A percentile compares a stretch with the other conserved stretches of the same genome.
These are phyloP conservation scores for Singerocomus inundabilis DNA, from an alignment of 1,284 basidiomycete genomes.

Conservation along the genomic window DNA sequence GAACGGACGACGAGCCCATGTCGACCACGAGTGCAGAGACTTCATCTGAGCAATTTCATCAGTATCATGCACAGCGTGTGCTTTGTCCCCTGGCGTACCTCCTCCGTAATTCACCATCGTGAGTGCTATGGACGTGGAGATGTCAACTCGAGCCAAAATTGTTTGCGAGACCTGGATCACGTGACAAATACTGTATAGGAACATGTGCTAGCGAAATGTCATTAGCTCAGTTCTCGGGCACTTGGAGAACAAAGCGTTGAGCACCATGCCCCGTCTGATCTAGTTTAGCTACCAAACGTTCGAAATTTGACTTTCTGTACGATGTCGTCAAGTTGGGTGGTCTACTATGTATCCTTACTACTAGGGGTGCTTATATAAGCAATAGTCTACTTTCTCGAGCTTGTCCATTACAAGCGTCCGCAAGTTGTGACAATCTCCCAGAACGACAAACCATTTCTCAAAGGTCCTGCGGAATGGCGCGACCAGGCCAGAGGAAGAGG, in stretches of 20 bases:
- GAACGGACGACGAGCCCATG: slow-evolving; percentile 86
- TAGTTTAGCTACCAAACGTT: too few species aligned
- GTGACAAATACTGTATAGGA: slow-evolving; percentile 2
- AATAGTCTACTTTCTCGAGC: slow-evolving; percentile 9
- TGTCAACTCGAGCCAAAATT: neutral
- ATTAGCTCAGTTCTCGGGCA: too few species aligned
- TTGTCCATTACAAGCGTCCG: neutral
- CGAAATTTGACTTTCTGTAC: too few species aligned
- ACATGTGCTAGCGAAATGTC: neutral
- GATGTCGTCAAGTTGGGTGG: too few species aligned
- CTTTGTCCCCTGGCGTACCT: slow-evolving; percentile 42
- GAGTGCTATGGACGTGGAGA: neutral
- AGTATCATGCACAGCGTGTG: slow-evolving; percentile 11
- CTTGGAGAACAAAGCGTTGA: too few species aligned
- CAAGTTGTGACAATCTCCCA: neutral
- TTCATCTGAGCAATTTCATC: slow-evolving; percentile 58
- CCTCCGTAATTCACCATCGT: slow-evolving; percentile 72
- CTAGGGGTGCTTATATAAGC: slow-evolving; percentile 21
- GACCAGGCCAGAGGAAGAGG: slow-evolving; percentile 44
- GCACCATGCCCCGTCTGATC: too few species aligned
- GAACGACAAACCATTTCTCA: neutral
- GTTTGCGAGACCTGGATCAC: neutral
- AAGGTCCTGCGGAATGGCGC: slow-evolving; percentile 30
- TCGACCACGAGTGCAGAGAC: slow-evolving; percentile 96
- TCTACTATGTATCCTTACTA: too few species aligned